Evolutionary conservation across 805 yeast genomes (phyloP).

Genomic region (Yamadazyma philogaea): DNA sequence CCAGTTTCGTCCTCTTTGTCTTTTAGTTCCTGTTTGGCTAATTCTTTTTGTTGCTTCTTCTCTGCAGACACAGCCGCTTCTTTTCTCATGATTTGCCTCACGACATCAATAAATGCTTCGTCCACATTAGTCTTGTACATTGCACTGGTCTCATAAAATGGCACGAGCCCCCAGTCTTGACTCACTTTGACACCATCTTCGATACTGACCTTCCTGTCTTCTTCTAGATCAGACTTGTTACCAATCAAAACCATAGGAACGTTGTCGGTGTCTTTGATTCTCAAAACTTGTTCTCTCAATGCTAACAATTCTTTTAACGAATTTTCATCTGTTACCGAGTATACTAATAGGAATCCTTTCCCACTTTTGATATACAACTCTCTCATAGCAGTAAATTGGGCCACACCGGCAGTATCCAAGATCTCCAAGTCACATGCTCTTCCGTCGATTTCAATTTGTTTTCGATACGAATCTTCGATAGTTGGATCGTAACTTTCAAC

Average conservation of each 20-base stretch:
- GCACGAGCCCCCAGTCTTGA: conserved; percentile 83
- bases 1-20: conserved; percentile 17
- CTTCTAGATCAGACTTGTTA: conserved; percentile 80
- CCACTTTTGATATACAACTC: conserved; percentile 86
- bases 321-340: conserved; percentile 57
- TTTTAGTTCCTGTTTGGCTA: conserved; percentile 28
- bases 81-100: conserved; percentile 81
- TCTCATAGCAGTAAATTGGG: conserved; percentile 95
- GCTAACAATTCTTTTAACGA: conserved; percentile 76
- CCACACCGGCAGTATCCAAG: conserved; percentile 62
- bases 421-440: conserved; percentile 79
- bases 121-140: conserved; percentile 84
- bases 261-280: conserved; percentile 71
- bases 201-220: conserved; percentile 70
- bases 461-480: conserved; percentile 91
- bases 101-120: conserved; percentile 84
- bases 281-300: conserved; percentile 76
- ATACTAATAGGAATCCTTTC: conserved; percentile 62
- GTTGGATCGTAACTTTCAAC: conserved; percentile 95
- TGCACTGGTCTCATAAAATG: conserved; percentile 94
- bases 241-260: conserved; percentile 92
- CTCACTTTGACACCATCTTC: conserved; percentile 83
- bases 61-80: conserved; percentile 50
- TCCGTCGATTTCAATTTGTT: conserved; percentile 84
- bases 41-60: conserved; percentile 43